phyloP scores from a whole-genome alignment of 305 asterid genomes.

The Fraxinus platypoda region DNA sequence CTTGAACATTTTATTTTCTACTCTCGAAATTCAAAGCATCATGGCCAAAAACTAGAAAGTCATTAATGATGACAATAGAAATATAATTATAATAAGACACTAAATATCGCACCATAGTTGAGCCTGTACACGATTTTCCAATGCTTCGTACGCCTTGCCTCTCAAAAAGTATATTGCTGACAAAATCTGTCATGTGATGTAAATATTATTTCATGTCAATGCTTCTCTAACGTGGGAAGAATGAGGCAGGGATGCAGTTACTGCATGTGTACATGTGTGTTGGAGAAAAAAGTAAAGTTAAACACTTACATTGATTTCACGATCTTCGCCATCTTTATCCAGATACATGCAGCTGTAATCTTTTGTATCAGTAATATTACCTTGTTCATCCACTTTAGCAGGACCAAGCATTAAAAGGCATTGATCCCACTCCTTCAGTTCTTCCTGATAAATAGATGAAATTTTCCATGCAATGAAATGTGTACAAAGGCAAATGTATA shows the following conservation, averaged over 20 bases:
- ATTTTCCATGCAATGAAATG: not conserved
- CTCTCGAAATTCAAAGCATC: conserved; percentile 6
- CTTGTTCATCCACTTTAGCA: conserved; percentile 92
- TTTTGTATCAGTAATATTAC: conserved; percentile 75
- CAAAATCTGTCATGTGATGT: conserved; percentile 56
- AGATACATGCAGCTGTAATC: conserved; percentile 72
- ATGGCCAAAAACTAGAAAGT: conserved; percentile 19
- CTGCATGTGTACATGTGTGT: conserved; percentile 5
- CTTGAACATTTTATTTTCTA: not conserved
- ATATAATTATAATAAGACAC: not conserved
- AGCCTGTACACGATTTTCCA: conserved; percentile 91
- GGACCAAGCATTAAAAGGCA: conserved; percentile 94
- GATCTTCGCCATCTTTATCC: conserved; percentile 97
- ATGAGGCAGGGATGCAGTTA: conserved; percentile 18
- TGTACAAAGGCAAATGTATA: not conserved
- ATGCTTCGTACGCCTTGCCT: conserved; percentile 96
- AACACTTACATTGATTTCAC: conserved; percentile 87
- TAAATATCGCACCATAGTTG: conserved; percentile 71
- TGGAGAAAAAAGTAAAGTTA: conserved; percentile 13
- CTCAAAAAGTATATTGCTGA: conserved; percentile 93
- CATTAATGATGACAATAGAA: too few relatives aligned
- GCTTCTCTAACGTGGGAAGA: not conserved
- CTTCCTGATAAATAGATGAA: conserved; percentile 57
- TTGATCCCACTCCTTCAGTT: conserved; percentile 97
- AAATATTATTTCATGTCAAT: conserved; percentile 23